Evolutionary conservation across 768 basidiomycete genomes (phyloP).

Genomic region (Kwoniella botswanensis): DNA sequence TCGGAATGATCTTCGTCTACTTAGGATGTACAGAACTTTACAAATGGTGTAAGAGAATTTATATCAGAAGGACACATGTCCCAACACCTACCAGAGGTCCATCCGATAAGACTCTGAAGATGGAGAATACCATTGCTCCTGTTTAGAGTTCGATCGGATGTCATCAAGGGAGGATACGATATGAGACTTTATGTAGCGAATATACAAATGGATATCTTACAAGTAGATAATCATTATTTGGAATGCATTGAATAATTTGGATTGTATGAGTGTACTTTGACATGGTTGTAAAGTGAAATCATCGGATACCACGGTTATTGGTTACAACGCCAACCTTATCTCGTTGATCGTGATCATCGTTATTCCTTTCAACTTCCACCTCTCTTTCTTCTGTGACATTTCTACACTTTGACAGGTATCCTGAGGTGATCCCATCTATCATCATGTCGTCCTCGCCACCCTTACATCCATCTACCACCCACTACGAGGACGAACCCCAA

Average conservation of each 20-base stretch:
- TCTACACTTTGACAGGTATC: background rate
- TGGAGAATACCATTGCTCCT: slow-evolving; percentile 39
- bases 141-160: too few species aligned
- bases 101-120: slow-evolving; percentile 41
- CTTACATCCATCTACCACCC: slow-evolving; percentile 15
- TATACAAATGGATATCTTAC: background rate
- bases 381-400: background rate
- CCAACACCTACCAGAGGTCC: slow-evolving; percentile 16
- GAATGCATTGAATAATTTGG: slow-evolving; percentile 7
- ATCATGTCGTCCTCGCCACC: slow-evolving; percentile 4
- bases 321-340: slow-evolving; percentile 1
- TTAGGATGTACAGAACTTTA: slow-evolving; percentile 47
- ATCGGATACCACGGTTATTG: background rate
- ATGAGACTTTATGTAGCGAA: slow-evolving; percentile 5
- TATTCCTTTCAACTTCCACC: background rate
- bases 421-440: background rate
- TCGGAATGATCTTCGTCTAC: slow-evolving; percentile 53
- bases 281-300: background rate
- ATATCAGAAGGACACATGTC: slow-evolving; percentile 19
- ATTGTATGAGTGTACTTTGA: background rate
- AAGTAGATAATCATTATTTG: background rate
- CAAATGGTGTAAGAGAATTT: slow-evolving; percentile 48
- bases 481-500: slow-evolving; percentile 15
- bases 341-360: background rate
- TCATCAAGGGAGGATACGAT: too few species aligned